Percentiles rank a stretch among this genome's conserved stretches.
phyloP scores from a whole-genome alignment of 495 filamentous ascomycete species.

The Clohesyomyces aquaticus region DNA sequence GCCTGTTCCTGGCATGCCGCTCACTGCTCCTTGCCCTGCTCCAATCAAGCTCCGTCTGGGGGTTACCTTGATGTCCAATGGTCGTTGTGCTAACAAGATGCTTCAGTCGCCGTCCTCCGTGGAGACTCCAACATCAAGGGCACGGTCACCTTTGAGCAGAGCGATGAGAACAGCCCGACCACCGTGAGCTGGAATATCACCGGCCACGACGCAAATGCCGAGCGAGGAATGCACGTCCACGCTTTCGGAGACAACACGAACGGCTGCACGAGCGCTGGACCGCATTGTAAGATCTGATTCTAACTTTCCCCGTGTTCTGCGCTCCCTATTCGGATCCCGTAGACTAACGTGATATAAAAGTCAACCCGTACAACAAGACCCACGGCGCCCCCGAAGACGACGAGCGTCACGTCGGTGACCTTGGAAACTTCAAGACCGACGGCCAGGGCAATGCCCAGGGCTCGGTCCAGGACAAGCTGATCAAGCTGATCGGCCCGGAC shows the following conservation, averaged over 20 bases:
- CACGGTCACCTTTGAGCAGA: slow-evolving; percentile 93
- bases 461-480: slow-evolving; percentile 69
- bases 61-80: slow-evolving; percentile 16
- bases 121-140: slow-evolving; percentile 93
- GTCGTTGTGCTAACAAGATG: not conserved
- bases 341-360: slow-evolving; percentile 51
- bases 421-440: slow-evolving; percentile 96
- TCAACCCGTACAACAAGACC: slow-evolving; percentile 91
- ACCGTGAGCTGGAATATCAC: slow-evolving; percentile 90
- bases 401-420: slow-evolving; percentile 91
- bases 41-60: slow-evolving; percentile 8
- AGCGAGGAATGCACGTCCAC: slow-evolving; percentile 97
- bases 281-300: slow-evolving; percentile 73
- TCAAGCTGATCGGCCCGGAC: slow-evolving; percentile 94
- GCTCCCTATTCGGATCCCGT: no score
- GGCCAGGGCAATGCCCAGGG: slow-evolving; percentile 84
- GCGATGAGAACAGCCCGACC: slow-evolving; percentile 75
- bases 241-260: slow-evolving; percentile 99
- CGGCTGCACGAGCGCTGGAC: slow-evolving; percentile 95
- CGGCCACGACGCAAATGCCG: slow-evolving; percentile 89
- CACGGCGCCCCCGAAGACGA: slow-evolving; percentile 85
- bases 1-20: slow-evolving; percentile 5
- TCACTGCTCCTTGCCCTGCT: slow-evolving; percentile 6
- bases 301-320: no score
- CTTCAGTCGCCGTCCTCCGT: slow-evolving; percentile 89